Base-by-base conservation (phyloP, 2,329 filamentous ascomycete species). In the Karstenula rhodostoma region DNA sequence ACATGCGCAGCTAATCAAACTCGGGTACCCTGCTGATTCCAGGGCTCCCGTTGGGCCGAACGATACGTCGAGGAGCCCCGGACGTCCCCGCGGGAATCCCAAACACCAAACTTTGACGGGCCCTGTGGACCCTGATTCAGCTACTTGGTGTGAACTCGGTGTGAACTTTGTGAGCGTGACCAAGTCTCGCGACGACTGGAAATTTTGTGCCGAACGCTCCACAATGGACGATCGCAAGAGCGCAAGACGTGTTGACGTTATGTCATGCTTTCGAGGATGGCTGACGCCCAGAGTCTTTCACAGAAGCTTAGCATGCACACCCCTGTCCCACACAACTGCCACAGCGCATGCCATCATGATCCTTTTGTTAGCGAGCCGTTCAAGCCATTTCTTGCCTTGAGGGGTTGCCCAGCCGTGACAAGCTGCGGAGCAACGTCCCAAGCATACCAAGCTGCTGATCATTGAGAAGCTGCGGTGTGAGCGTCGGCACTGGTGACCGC, bases 1-100 rank as follows among this genome's bases (percentile, higher is more conserved):
- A 35, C 42, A 44, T 13, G 19, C 42, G 19, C 42, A 23, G 23
- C 42, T 44, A 44, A 9, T 40, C 37, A 19, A 44, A 1, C 22
- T 19, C 10, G 42, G 12, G 29, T 33, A 46, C 42, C 27, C 19
- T 35, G 29, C 27, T 5, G 12, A 9, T 7, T 43, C 22, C 35
- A 25, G 29, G 42, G 61, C 56, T 67, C 68, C 68, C 68, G 67
- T 57, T 70, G 67, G 65, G 49, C 69, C 67, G 69, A 68, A 62
- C 59, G 58, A 46, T 54, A 25, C 37, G 25, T 46, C 29, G 47
- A 50, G 42, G 33, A 47, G 40, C 54, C 46, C 32, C 22, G 17
- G 22, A 49, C 35, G 27, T 56, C 54, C 44, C 54, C 46, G 35
- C 54, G 37, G 17, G 37, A 40, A 32, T 35, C 42, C 52, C 42